Conservation (phyloP, 1,139 yeast genomes). For the Nematodospora anomalae region DNA sequence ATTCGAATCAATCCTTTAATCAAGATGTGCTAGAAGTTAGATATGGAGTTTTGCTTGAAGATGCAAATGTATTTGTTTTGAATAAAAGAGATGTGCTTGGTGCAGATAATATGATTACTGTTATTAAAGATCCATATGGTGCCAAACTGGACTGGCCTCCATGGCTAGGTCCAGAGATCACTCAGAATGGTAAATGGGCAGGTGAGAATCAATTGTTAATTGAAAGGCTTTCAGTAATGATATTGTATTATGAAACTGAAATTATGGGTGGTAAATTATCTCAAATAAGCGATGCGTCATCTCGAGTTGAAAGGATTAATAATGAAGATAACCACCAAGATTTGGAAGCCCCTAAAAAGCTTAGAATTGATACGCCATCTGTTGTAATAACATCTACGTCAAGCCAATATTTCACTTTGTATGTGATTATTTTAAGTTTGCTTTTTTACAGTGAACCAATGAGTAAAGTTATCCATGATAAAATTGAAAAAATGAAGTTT, state of each 20-base stretch:
- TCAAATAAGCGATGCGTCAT: slow-evolving; percentile 11
- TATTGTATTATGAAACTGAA: slow-evolving; percentile 33
- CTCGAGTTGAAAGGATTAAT: neutral
- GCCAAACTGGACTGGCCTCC: slow-evolving; percentile 46
- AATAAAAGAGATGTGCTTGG: slow-evolving; percentile 22
- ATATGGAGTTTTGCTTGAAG: slow-evolving; percentile 37
- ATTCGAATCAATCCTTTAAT: slow-evolving; percentile 23
- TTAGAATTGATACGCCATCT: slow-evolving; percentile 43
- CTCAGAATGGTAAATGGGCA: slow-evolving; percentile 38
- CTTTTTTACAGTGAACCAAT: slow-evolving; percentile 46
- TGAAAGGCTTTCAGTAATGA: slow-evolving; percentile 39
- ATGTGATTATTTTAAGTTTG: slow-evolving; percentile 34
- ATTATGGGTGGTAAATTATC: slow-evolving; percentile 25
- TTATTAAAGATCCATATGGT: slow-evolving; percentile 36
- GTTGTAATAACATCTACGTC: slow-evolving; percentile 43
- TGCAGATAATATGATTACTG: slow-evolving; percentile 16
- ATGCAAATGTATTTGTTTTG: slow-evolving; percentile 44
- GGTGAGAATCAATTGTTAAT: slow-evolving; percentile 38
- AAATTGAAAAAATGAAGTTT: slow-evolving; percentile 41
- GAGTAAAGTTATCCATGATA: slow-evolving; percentile 34
- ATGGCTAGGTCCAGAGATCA: slow-evolving; percentile 47
- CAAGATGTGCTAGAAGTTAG: slow-evolving; percentile 36
- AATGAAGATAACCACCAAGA: neutral
- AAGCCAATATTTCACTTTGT: slow-evolving; percentile 42
- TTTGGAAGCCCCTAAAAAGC: slow-evolving; percentile 18